A percentile compares a stretch with the other conserved stretches of the same genome.
Evolutionary conservation across 2,329 filamentous ascomycete genomes (phyloP).

Genomic region (Trichoderma afroharzianum): DNA sequence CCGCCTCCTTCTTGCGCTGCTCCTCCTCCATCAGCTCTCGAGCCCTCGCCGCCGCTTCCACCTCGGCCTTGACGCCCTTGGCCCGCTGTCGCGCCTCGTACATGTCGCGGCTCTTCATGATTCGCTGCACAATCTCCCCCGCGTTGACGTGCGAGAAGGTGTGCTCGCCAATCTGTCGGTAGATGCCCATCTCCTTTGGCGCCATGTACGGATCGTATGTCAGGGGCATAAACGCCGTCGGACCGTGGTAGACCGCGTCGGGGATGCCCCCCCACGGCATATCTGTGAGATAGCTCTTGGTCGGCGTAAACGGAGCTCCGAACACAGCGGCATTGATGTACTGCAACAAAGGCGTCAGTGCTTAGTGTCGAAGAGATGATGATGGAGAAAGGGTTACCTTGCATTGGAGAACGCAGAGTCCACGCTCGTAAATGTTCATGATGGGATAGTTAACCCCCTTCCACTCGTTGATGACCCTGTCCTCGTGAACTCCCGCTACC

Average conservation of each 20-base stretch:
- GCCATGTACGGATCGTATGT: slow-evolving; percentile 79
- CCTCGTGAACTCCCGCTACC: slow-evolving; percentile 91
- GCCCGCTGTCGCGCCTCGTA: slow-evolving; percentile 90
- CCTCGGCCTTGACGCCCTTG: slow-evolving; percentile 81
- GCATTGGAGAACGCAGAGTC: slow-evolving; percentile 92
- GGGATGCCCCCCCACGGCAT: slow-evolving; percentile 73
- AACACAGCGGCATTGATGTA: slow-evolving; percentile 88
- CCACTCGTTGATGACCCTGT: slow-evolving; percentile 92
- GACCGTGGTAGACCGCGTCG: slow-evolving; percentile 89
- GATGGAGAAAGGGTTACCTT: slow-evolving; percentile 53
- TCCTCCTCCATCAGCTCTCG: slow-evolving; percentile 61
- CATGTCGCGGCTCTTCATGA: slow-evolving; percentile 77
- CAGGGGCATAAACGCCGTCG: slow-evolving; percentile 81
- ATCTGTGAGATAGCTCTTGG: slow-evolving; percentile 69
- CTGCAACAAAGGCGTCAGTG: slow-evolving; percentile 38
- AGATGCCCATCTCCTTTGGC: slow-evolving; percentile 79
- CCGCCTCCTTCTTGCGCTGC: slow-evolving; percentile 40
- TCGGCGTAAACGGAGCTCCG: slow-evolving; percentile 83
- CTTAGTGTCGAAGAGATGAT: neutral
- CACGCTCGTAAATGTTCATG: slow-evolving; percentile 98
- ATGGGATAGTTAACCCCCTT: slow-evolving; percentile 98
- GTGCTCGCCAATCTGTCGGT: slow-evolving; percentile 72
- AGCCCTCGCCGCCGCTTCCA: slow-evolving; percentile 63
- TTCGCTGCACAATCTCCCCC: slow-evolving; percentile 84
- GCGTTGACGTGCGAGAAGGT: slow-evolving; percentile 85